Evolutionary conservation across 495 filamentous ascomycete species (phyloP), one percentile per base, ranked within the genome.

Genomic region (Tetracladium marchalianum): DNA sequence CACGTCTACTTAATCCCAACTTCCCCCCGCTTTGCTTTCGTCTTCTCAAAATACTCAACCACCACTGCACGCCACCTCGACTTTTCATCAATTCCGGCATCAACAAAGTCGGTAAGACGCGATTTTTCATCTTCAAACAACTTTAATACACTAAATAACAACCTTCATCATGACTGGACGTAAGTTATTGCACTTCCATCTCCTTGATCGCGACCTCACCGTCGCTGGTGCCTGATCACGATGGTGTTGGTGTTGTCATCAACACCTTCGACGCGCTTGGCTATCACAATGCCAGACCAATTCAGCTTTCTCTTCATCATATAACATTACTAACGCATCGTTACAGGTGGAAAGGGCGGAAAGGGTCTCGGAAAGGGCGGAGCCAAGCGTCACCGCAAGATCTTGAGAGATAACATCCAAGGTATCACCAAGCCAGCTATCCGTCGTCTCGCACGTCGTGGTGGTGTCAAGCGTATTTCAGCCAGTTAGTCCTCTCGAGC

Each of bases 401-500:
- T 98, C 75, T 78, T 98, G 65, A 87, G 90, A 66, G 90, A 97
- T 83, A 97, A 96, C 83, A 95, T 97, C 68, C 90, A 96, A 65
- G 92, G 92, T 78, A 99, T 99, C 71, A 99, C 92, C 69, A 99
- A 99, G 87, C 92, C 92, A 67, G 92, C 92, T 66, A 99, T 99
- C 77, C 88, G 92, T 68, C 93, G 92, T 93, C 92, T 99, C 69
- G 92, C 92, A 49, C 89, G 90, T 69, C 89, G 90, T 87, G 90
- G 90, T 73, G 90, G 90, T 88, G 90, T 96, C 77, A 96, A 99
- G 87, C 92, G 93, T 96, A 99, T 99, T 76, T 97, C 93, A 64
- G 85, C 85, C 69, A 90, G 51, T 54, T 50, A 39, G 51, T 57
- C 39, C 27, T 22, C 13, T 10, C 38, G 35, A 12, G 17, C 43